Evolutionary conservation across 495 filamentous ascomycete species (phyloP).

Genomic region (Talaromyces borbonicus): DNA sequence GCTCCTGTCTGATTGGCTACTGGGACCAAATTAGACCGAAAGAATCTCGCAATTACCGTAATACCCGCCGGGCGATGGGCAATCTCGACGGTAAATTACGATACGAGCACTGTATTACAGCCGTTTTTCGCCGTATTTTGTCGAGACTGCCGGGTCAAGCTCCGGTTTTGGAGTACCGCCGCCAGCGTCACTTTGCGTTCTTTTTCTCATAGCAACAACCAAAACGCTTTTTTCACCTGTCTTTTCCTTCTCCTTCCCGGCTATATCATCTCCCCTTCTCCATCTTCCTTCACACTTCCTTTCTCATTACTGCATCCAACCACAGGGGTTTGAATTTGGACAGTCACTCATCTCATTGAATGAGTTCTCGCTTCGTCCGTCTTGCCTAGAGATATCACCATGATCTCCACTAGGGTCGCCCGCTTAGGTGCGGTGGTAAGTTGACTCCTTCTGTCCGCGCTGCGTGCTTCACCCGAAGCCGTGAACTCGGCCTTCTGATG

Average conservation of each 20-base stretch:
- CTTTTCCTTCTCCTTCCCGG: slow-evolving; percentile 21
- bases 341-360: slow-evolving; percentile 22
- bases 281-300: slow-evolving; percentile 18
- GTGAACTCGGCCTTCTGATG: slow-evolving; percentile 4
- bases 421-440: slow-evolving; percentile 50
- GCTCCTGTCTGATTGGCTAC: background rate
- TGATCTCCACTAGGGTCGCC: slow-evolving; percentile 47
- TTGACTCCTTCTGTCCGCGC: no score
- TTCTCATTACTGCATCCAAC: slow-evolving; percentile 30
- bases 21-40: background rate
- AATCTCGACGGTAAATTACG: background rate
- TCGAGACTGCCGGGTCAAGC: slow-evolving; percentile 4
- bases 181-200: slow-evolving; percentile 13
- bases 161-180: slow-evolving; percentile 9
- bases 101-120: slow-evolving; percentile 2
- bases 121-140: background rate
- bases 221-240: slow-evolving; percentile 35
- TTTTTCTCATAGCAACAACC: slow-evolving; percentile 31
- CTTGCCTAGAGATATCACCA: slow-evolving; percentile 35
- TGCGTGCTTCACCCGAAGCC: background rate
- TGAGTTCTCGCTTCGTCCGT: slow-evolving; percentile 24
- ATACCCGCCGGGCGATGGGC: background rate
- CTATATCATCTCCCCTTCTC: slow-evolving; percentile 12
- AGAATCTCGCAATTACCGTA: background rate
- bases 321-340: slow-evolving; percentile 7